Evolutionary conservation across 2,329 filamentous ascomycete species (phyloP), one percentile per base, ranked within the genome.

Genomic region (Myriosclerotinia scirpicola): DNA sequence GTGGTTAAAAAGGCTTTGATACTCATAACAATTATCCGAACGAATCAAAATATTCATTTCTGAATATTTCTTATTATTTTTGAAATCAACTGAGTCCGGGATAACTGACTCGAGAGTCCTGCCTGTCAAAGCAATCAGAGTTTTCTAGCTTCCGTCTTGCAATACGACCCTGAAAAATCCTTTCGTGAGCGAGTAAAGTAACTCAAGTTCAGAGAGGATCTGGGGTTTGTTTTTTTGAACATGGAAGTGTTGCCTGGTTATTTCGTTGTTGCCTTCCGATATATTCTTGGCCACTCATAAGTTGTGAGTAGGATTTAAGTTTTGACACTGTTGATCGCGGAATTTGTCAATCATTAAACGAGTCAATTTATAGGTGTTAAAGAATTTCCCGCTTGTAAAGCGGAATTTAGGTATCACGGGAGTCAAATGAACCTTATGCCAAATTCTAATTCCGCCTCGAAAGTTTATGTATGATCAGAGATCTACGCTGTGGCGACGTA

Each of bases 31-130:
- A 59, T 44, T 52, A 5, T 42, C 63, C 63, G 63, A 14, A 42
- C 54, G 63, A 65, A 65, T 65, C 0, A 65, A 65, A 65, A 65
- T 65, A 65, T 60, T 65, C 42, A n/a, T 26, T 5, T 26, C 3
- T 34, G 15, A 42, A 42, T 40, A 50, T 65, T 52, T 59, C 12
- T 15, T 12, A 22, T 36, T 52, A 50, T 50, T 3, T 9, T n/a
- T n/a, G 52, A 40, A 26, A 22, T 46, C 40, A 30, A n/a, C 58
- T 26, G 20, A 22, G 40, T 15, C 15, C 9, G 17, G 1, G 12
- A 46, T 30, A 20, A 30, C 22, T 20, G 36, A 42, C 50, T 42
- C 46, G 22, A 54, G 36, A 62, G 36, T 60, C 42, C 8, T 12
- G 22, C 61, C 38, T 46, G 38, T 63, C 61, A 64, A 64, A 55